A percentile compares a stretch with the other conserved stretches of the same genome.
Conservation (phyloP, 2,329 filamentous ascomycete genomes). For the Ophiostoma perfectum region DNA sequence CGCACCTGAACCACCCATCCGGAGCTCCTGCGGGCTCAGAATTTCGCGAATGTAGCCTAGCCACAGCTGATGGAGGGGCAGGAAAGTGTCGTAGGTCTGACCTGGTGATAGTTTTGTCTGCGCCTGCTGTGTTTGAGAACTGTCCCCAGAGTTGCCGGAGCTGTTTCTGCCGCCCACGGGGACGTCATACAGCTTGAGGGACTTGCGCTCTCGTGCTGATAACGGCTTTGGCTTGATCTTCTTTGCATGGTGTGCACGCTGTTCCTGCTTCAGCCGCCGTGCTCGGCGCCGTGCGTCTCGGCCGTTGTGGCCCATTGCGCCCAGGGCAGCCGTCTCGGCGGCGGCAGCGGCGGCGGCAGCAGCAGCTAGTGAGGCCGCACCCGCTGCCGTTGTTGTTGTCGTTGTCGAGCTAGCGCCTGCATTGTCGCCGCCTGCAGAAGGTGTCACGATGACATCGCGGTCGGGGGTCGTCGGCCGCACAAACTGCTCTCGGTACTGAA, state of each 20-base stretch:
- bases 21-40: conserved; percentile 54
- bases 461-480: conserved; percentile 70
- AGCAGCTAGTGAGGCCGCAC: conserved; percentile 31
- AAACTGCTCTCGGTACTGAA: conserved; percentile 74
- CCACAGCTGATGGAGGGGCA: conserved; percentile 75
- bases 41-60: conserved; percentile 77
- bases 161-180: conserved; percentile 35
- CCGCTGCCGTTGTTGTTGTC: not conserved
- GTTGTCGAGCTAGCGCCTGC: not conserved
- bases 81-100: conserved; percentile 69
- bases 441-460: conserved; percentile 30
- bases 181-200: conserved; percentile 67
- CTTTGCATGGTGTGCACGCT: conserved; percentile 31
- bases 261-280: conserved; percentile 43
- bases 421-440: not conserved
- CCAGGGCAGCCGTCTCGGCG: conserved; percentile 52
- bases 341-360: conserved; percentile 59
- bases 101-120: conserved; percentile 37
- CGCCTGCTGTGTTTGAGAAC: not conserved
- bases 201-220: conserved; percentile 71
- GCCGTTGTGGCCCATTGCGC: conserved; percentile 42
- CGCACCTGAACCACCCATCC: conserved; percentile 51
- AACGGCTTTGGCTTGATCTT: conserved; percentile 58
- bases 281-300: conserved; percentile 52
- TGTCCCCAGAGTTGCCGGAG: too few relatives aligned